phyloP scores from a whole-genome alignment of 345 rosid genomes.

The Bretschneidera sinensis region DNA sequence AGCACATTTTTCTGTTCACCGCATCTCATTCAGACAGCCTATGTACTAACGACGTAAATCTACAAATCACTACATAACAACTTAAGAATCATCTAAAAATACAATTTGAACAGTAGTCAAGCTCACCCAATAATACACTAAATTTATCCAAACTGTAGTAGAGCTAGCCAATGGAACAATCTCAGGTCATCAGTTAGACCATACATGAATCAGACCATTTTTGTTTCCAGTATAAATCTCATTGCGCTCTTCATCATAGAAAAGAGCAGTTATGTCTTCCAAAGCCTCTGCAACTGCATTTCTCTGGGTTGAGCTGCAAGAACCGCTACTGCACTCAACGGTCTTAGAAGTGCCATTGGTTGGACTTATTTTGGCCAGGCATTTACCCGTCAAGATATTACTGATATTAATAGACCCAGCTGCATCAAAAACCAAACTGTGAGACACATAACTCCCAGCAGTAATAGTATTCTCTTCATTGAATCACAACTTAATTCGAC shows the following conservation, averaged over 20 bases:
- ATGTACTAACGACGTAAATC: background rate
- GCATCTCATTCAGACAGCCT: background rate
- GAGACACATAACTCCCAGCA: background rate
- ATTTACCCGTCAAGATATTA: constrained; percentile 93
- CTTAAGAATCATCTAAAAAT: background rate
- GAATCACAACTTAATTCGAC: constrained; percentile 5
- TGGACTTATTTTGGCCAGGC: constrained; percentile 81
- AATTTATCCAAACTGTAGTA: background rate
- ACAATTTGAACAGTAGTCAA: background rate
- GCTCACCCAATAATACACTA: background rate
- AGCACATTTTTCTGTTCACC: background rate
- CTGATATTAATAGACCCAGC: constrained; percentile 91
- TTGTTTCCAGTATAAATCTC: constrained; percentile 91
- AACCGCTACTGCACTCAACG: constrained; percentile 41
- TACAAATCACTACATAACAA: background rate
- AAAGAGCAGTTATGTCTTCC: constrained; percentile 89
- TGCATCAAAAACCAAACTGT: constrained; percentile 27
- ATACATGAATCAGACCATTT: constrained; percentile 78
- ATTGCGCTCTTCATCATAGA: constrained; percentile 88
- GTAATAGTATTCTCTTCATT: background rate
- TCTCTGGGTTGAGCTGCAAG: constrained; percentile 39
- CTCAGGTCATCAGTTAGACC: constrained; percentile 67
- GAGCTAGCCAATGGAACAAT: background rate
- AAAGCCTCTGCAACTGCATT: constrained; percentile 70
- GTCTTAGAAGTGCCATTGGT: constrained; percentile 48